Percentiles rank a stretch among this genome's conserved stretches.
Evolutionary conservation across 2,329 filamentous ascomycete species (phyloP).

Genomic region (Cladophialophora exuberans): DNA sequence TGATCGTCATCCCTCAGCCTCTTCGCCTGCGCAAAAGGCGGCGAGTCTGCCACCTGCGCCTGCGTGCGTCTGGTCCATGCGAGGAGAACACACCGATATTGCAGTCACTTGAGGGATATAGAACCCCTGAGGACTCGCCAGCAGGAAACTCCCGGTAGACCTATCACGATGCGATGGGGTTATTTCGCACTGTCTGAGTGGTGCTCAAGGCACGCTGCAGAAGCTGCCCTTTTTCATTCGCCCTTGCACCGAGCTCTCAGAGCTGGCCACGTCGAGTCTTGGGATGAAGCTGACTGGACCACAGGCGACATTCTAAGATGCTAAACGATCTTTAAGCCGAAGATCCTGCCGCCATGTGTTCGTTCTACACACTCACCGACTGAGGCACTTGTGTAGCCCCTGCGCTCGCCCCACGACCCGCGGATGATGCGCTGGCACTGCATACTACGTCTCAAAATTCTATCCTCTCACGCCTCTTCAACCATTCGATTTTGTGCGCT

Average conservation of each 20-base stretch:
- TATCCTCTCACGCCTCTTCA: conserved; percentile 13
- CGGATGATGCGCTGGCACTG: conserved; percentile 31
- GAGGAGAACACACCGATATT: conserved; percentile 8
- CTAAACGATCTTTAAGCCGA: conserved; percentile 20
- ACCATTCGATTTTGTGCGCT: conserved; percentile 15
- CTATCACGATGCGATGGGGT: conserved; percentile 1
- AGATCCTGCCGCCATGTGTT: conserved; percentile 29
- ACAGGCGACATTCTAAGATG: conserved; percentile 6
- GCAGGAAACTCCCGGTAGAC: conserved; percentile 5
- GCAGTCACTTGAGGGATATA: conserved; percentile 5
- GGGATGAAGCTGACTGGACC: conserved; percentile 17
- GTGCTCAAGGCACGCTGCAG: conserved; percentile 21
- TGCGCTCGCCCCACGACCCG: conserved; percentile 23
- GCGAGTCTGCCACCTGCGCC: conserved; percentile 6
- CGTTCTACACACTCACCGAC: conserved; percentile 27
- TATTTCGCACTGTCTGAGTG: conserved; percentile 5
- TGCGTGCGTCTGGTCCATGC: conserved; percentile 5
- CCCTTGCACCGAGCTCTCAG: conserved; percentile 17
- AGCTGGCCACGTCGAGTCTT: conserved; percentile 26
- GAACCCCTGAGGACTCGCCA: neutral
- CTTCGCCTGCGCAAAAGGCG: conserved; percentile 15
- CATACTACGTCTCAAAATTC: conserved; percentile 15
- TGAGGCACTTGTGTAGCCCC: conserved; percentile 16
- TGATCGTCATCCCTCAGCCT: conserved; percentile 2
- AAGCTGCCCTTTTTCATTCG: conserved; percentile 16